Base-by-base conservation (phyloP, 2,329 filamentous ascomycete genomes). In the Escovopsis sp. region DNA sequence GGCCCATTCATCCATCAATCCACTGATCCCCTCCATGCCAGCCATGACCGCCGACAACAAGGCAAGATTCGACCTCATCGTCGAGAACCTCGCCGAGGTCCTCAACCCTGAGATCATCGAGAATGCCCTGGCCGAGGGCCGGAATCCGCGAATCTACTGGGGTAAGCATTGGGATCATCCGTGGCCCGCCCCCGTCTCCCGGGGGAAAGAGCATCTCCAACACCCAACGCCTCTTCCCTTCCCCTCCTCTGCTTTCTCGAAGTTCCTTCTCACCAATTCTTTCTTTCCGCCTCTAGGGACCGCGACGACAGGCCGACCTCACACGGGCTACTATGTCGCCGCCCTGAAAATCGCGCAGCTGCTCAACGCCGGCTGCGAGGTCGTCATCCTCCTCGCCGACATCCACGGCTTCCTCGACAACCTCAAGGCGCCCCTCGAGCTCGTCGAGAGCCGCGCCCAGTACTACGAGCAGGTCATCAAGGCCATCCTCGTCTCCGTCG, bases 341-440 rank as follows among this genome's bases (percentile, higher is more conserved):
- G 81, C 83, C 53, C 76, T 94, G 57, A 95, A 95, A 64, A 82
- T 95, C 48, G 87, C 86, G 34, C 82, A 95, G 59, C 78, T 94
- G 55, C 76, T 95, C 32, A 73, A 77, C 33, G 87, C 89, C 28
- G 87, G 82, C 33, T 94, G 86, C 66, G 75, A 87, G 46, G 77
- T 93, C 46, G 84, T 77, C 43, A 73, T 93, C 46, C 76, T 93
- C 33, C 76, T 91, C 46, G 80, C 77, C 60, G 77, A 85, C 50
- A 73, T 84, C 37, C 79, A 83, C 61, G 85, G 77, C 51, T 86
- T 85, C 64, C 78, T 88, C 53, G 82, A 85, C 65, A 85, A 84
- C 62, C 72, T 85, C 57, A 94, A 93, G 62, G 85, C 87, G 0
- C 86, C 89, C 1, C 75, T 94, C 46, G 87, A 94, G 58, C 77